phyloP scores from a whole-genome alignment of 2,329 filamentous ascomycete genomes.

The Aspergillus uvarum region DNA sequence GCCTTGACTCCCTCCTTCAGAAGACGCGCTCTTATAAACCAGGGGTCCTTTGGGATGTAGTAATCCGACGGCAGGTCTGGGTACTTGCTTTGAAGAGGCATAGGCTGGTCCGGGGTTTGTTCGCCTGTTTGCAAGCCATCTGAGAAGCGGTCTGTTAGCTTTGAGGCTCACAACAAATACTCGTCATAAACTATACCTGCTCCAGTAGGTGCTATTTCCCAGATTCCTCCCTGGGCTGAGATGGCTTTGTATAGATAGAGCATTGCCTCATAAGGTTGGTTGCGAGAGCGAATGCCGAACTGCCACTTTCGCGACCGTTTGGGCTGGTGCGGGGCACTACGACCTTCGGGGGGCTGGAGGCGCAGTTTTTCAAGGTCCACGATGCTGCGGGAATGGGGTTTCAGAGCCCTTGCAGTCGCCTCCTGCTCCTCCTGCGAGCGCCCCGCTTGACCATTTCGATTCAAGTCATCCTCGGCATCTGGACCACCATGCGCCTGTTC shows the following conservation, averaged over 20 bases:
- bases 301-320: constrained; percentile 87
- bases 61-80: constrained; percentile 60
- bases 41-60: constrained; percentile 86
- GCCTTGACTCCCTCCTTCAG: constrained; percentile 73
- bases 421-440: constrained; percentile 69
- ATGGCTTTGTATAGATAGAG: constrained; percentile 93
- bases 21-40: constrained; percentile 91
- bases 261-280: constrained; percentile 90
- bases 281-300: constrained; percentile 92
- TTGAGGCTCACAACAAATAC: background rate
- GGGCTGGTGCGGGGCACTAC: constrained; percentile 44
- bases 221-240: constrained; percentile 81
- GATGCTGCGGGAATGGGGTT: constrained; percentile 76
- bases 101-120: constrained; percentile 37
- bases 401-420: constrained; percentile 75
- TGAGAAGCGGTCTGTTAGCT: constrained; percentile 13
- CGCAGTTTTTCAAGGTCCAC: constrained; percentile 64
- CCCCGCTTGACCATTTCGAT: constrained; percentile 24
- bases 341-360: constrained; percentile 56
- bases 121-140: constrained; percentile 38
- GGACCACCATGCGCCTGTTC: constrained; percentile 30
- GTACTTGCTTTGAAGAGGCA: constrained; percentile 45
- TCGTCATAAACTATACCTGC: constrained; percentile 31
- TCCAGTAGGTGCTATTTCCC: constrained; percentile 61
- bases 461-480: constrained; percentile 22